A percentile compares a stretch with the other conserved stretches of the same genome.
These are phyloP conservation scores for Petasospora fabianii DNA, from an alignment of 1,139 yeast species.

Conservation along the genomic window DNA sequence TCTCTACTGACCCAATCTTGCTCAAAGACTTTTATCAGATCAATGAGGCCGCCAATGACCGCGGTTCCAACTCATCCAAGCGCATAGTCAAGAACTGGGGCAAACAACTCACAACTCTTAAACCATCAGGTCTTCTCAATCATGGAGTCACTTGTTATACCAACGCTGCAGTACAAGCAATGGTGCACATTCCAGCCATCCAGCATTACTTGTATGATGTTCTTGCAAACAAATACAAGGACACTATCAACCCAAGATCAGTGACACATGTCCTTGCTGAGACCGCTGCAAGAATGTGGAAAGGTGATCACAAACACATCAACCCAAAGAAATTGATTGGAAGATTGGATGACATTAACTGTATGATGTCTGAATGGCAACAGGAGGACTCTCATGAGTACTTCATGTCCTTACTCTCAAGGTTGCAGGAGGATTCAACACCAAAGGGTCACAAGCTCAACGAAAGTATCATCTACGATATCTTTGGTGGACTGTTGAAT, in stretches of 20 bases:
- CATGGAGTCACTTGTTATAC: slow-evolving; percentile 96
- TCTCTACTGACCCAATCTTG: neutral
- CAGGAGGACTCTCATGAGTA: slow-evolving; percentile 98
- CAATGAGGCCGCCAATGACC: slow-evolving; percentile 49
- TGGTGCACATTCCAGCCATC: slow-evolving; percentile 87
- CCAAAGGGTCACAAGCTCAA: slow-evolving; percentile 84
- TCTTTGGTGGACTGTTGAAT: slow-evolving; percentile 85
- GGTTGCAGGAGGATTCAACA: slow-evolving; percentile 88
- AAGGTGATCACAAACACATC: slow-evolving; percentile 42
- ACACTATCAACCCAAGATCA: slow-evolving; percentile 46
- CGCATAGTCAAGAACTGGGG: slow-evolving; percentile 65
- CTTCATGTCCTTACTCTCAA: slow-evolving; percentile 82
- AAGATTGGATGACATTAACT: slow-evolving; percentile 79
- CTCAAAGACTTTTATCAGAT: slow-evolving; percentile 44
- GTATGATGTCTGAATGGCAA: slow-evolving; percentile 96
- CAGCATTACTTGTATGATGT: slow-evolving; percentile 78
- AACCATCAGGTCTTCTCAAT: slow-evolving; percentile 78
- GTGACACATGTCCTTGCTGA: slow-evolving; percentile 75
- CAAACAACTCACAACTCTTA: slow-evolving; percentile 35
- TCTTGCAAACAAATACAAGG: slow-evolving; percentile 45
- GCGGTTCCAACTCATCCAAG: slow-evolving; percentile 55
- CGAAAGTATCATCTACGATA: slow-evolving; percentile 80
- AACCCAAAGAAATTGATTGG: slow-evolving; percentile 74
- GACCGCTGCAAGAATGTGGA: slow-evolving; percentile 65
- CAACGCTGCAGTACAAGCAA: slow-evolving; percentile 89